These are phyloP conservation scores for Podila minutissima DNA, from an alignment of 192 early-diverging fungal species.

Conservation along the genomic window DNA sequence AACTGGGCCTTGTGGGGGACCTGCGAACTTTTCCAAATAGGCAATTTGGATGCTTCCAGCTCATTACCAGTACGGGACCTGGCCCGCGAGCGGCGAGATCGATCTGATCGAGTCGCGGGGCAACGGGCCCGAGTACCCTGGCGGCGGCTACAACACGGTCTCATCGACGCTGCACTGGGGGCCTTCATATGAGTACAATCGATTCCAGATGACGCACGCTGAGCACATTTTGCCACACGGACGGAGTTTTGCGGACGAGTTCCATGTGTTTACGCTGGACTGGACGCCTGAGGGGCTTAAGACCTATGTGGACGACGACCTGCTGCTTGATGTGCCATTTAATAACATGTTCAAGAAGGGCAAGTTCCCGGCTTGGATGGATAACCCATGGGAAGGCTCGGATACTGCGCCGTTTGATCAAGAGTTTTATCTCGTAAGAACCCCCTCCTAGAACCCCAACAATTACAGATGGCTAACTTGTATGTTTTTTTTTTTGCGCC, in stretches of 20 bases:
- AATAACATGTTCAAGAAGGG: slow-evolving; percentile 61
- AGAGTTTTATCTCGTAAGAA: slow-evolving; percentile 60
- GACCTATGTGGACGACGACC: slow-evolving; percentile 65
- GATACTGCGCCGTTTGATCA: slow-evolving; percentile 72
- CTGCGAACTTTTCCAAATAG: slow-evolving; percentile 13
- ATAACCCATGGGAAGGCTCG: slow-evolving; percentile 62
- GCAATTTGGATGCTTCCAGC: slow-evolving; percentile 72
- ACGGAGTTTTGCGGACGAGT: slow-evolving; percentile 60
- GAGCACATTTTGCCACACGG: slow-evolving; percentile 48
- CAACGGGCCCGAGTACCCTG: slow-evolving; percentile 55
- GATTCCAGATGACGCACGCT: slow-evolving; percentile 55
- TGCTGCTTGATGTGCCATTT: slow-evolving; percentile 62
- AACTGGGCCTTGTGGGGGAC: too few species aligned
- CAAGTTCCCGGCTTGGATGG: slow-evolving; percentile 56
- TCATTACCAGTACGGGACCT: slow-evolving; percentile 61
- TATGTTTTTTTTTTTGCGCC: neutral
- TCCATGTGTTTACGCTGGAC: slow-evolving; percentile 63
- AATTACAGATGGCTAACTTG: too few species aligned
- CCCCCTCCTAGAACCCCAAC: neutral
- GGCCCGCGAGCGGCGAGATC: slow-evolving; percentile 74
- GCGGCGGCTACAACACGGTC: slow-evolving; percentile 48
- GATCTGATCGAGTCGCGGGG: slow-evolving; percentile 68
- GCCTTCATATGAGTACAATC: slow-evolving; percentile 57
- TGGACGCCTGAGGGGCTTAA: slow-evolving; percentile 63
- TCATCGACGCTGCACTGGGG: slow-evolving; percentile 73